Conservation (phyloP, 2,329 filamentous ascomycete genomes). For the Botrytis squamosa region DNA sequence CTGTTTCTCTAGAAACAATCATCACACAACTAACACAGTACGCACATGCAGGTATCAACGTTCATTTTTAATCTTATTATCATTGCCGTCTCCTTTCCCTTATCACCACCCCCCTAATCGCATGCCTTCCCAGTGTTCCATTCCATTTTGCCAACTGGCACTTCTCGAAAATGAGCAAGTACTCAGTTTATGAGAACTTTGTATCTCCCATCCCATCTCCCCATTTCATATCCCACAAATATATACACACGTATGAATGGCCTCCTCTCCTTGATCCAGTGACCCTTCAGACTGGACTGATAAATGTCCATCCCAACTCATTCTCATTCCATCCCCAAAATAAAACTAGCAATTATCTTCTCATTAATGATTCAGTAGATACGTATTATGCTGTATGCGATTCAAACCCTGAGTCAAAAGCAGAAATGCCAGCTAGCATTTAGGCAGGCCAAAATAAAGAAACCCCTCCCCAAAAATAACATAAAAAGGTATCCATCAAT, state of each 20-base stretch:
- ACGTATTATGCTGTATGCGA: slow-evolving; percentile 5
- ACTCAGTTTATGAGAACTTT: background rate
- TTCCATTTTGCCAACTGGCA: background rate
- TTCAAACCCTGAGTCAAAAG: background rate
- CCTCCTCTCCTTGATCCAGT: background rate
- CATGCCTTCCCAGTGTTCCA: background rate
- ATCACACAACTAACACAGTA: background rate
- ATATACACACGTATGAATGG: slow-evolving; percentile 11
- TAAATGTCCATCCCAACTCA: background rate
- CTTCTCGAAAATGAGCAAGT: background rate
- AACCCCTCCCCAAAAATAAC: background rate
- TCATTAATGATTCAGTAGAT: slow-evolving; percentile 8
- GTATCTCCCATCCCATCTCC: background rate
- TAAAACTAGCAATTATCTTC: slow-evolving; percentile 15
- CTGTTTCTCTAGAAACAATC: background rate
- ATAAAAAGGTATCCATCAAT: slow-evolving; percentile 17
- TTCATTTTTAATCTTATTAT: slow-evolving; percentile 11
- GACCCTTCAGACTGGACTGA: background rate
- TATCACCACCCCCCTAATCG: background rate
- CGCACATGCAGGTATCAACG: background rate
- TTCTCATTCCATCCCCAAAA: slow-evolving; percentile 1
- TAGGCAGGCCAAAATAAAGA: slow-evolving; percentile 5
- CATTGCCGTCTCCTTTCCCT: background rate
- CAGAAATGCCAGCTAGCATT: slow-evolving; percentile 2
- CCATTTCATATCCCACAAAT: slow-evolving; percentile 10